Evolutionary conservation across 1,284 basidiomycete genomes (phyloP), one percentile per base, ranked within the genome.

Genomic region (Ganoderma sp.): DNA sequence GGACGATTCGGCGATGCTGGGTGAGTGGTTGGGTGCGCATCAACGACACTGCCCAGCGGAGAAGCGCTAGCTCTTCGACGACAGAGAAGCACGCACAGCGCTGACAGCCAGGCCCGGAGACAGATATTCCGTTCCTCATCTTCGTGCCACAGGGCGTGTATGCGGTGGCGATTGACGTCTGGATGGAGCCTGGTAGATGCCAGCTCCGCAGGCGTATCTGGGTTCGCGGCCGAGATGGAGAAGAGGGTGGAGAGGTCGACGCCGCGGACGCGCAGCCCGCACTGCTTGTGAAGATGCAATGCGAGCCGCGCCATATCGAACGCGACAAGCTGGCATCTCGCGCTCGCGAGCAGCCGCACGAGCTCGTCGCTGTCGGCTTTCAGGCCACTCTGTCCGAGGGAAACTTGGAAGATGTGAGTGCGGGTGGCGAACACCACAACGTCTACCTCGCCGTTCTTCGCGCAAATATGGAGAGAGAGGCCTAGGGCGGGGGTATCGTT

Each of bases 241-340:
- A 64, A 67, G 12, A 71, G 45, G 0, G 66, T 71, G 1, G 68
- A 61, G 7, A 69, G 67, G 37, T 68, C 65, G 52, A 71, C 64
- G 10, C 69, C 72, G 9, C 54, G 45, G 2, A 71, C 68, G 14
- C 61, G 66, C 28, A 52, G 14, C 15, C 54, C 56, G 28, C 32
- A 59, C 17, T 62, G 65, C 34, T 61, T 58, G 65, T 67, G 39
- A 17, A 73, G 57, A 32, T 68, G 70, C n/a, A 69, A 42, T 2
- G 68, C 72, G 8, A 68, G 37, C 15, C 67, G 68, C 2, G 70
- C 66, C 68, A 71, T 73, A 10, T 65, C 67, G 22, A 71, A 71
- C 12, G 66, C 66, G 2, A 64, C 67, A 5, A 69, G 61, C 6
- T 37, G 25, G 19, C 61, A 63, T 43, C n/a, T n/a, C 10, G 57